Percentiles rank a stretch among this genome's conserved stretches.
Evolutionary conservation across 176 grass and related monocot genomes (phyloP).

Genomic region (Zea luxurians): DNA sequence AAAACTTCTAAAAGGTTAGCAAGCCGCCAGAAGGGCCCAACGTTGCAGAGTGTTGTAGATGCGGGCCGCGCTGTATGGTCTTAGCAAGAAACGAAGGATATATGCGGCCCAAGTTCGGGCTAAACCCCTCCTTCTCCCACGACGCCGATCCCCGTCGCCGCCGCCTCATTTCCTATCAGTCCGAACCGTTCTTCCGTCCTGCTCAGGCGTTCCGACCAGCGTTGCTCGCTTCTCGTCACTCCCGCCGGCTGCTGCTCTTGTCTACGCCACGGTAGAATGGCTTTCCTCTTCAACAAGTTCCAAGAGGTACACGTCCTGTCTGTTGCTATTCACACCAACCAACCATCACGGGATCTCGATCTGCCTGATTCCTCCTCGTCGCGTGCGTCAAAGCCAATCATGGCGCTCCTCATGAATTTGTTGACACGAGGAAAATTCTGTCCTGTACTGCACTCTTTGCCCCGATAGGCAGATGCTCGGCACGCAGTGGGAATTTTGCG

Average conservation of each 20-base stretch:
- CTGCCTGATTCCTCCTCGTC: background rate
- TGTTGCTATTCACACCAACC: constrained; percentile 1
- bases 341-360: constrained; percentile 34
- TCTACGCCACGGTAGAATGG: constrained; percentile 37
- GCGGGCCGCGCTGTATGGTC: no score
- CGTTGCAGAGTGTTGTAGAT: no score
- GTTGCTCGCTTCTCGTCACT: background rate
- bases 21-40: no score
- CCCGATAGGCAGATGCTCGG: background rate
- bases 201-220: constrained; percentile 12
- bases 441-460: background rate
- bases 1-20: no score
- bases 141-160: constrained; percentile 1
- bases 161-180: background rate
- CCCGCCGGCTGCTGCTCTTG: background rate
- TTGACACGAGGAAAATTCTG: no score
- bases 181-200: background rate
- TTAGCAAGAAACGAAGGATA: no score
- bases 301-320: constrained; percentile 42
- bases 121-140: no score
- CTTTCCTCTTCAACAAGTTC: constrained; percentile 71
- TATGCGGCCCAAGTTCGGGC: no score
- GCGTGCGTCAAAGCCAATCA: background rate
- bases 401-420: background rate
- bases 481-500: background rate